A percentile compares a stretch with the other conserved stretches of the same genome.
These are phyloP conservation scores for Plasmodium relictum DNA, from an alignment of 169 alveolate species.

Conservation along the genomic window DNA sequence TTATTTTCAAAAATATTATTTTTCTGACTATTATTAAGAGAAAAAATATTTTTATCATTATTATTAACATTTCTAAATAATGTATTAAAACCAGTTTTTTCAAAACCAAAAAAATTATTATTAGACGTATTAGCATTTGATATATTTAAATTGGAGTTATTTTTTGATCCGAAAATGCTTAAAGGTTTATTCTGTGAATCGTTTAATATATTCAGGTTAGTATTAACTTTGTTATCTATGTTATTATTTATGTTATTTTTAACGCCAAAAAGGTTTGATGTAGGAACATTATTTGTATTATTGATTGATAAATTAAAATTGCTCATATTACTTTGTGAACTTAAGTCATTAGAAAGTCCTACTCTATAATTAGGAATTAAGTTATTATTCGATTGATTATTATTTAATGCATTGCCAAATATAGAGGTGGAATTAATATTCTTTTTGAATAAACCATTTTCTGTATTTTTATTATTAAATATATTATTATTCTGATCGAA, in stretches of 20 bases:
- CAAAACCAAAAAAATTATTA: conserved; percentile 3
- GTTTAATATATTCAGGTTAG: conserved; percentile 7
- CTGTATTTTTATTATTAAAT: conserved; percentile 42
- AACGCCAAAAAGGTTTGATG: neutral
- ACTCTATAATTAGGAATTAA: neutral
- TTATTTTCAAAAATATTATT: conserved; percentile 38
- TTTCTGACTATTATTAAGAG: conserved; percentile 10
- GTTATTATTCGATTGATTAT: neutral
- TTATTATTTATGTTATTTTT: neutral
- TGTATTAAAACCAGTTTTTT: conserved; percentile 23
- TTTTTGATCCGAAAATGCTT: conserved; percentile 10
- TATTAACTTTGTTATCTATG: neutral
- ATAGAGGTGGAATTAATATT: neutral
- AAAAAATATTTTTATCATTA: conserved; percentile 5
- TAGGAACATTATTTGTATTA: conserved; percentile 1
- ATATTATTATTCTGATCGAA: conserved; percentile 56
- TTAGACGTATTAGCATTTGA: conserved; percentile 7
- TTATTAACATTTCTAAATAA: conserved; percentile 11
- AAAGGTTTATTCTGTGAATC: conserved; percentile 8
- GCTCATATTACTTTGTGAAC: neutral
- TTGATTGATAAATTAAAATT: neutral
- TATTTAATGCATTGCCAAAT: conserved; percentile 20
- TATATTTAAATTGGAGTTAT: conserved; percentile 14
- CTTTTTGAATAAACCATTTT: conserved; percentile 28
- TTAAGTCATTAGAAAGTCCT: neutral